Conservation (phyloP, 1,284 basidiomycete genomes). For the Acaromyces ingoldii region DNA sequence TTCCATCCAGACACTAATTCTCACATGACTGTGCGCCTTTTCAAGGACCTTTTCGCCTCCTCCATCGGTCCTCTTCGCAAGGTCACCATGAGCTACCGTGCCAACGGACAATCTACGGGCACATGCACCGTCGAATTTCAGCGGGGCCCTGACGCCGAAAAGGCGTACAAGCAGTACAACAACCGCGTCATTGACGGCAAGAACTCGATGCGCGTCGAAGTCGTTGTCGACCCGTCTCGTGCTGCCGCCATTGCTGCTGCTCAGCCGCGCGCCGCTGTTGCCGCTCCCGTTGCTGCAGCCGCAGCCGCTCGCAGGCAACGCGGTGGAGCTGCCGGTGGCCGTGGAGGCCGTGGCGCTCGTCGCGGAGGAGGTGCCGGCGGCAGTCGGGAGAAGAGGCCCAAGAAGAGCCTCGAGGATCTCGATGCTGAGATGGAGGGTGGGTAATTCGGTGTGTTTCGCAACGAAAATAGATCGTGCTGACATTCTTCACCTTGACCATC, state of each 20-base stretch:
- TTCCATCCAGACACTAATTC: not conserved
- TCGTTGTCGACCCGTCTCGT: slow-evolving; percentile 76
- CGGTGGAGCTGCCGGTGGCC: slow-evolving; percentile 55
- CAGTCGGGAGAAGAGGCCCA: slow-evolving; percentile 52
- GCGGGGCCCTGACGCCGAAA: slow-evolving; percentile 80
- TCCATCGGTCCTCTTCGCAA: slow-evolving; percentile 83
- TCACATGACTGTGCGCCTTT: not conserved
- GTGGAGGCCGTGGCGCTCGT: slow-evolving; percentile 57
- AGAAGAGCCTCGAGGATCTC: slow-evolving; percentile 59
- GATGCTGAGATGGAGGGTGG: slow-evolving; percentile 61
- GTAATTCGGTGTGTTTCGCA: too few relatives aligned
- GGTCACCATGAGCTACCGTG: slow-evolving; percentile 79
- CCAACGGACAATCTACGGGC: slow-evolving; percentile 80
- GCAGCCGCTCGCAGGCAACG: slow-evolving; percentile 21
- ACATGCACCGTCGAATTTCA: slow-evolving; percentile 80
- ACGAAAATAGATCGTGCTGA: too few relatives aligned
- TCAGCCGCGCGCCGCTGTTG: slow-evolving; percentile 19
- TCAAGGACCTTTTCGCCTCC: slow-evolving; percentile 77
- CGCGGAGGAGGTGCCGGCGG: slow-evolving; percentile 31
- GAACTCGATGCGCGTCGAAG: slow-evolving; percentile 97
- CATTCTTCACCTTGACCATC: too few relatives aligned
- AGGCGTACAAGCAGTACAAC: slow-evolving; percentile 91
- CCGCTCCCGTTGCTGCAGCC: slow-evolving; percentile 16
- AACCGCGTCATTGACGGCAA: slow-evolving; percentile 99
- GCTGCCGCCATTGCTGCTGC: slow-evolving; percentile 56